Conservation (phyloP, 2,329 filamentous ascomycete species). For the Penicillium sp. region DNA sequence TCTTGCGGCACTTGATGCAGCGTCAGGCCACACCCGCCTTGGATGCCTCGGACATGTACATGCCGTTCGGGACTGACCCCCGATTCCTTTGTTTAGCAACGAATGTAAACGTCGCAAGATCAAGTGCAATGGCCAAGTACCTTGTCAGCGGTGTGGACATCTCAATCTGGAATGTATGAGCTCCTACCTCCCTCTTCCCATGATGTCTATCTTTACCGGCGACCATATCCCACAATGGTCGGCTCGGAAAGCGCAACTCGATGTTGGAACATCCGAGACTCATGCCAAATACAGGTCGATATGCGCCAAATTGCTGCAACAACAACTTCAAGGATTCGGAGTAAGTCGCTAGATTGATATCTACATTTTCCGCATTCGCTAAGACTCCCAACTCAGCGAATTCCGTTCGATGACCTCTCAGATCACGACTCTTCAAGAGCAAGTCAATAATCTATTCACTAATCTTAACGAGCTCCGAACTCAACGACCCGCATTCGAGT, state of each 20-base stretch:
- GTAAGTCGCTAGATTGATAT: constrained; percentile 38
- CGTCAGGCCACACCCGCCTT: constrained; percentile 9
- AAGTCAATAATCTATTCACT: constrained; percentile 77
- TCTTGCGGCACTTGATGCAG: background rate
- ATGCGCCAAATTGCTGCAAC: constrained; percentile 68
- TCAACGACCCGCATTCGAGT: constrained; percentile 42
- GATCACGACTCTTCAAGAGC: constrained; percentile 76
- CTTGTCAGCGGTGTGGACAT: constrained; percentile 68
- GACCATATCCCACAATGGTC: background rate
- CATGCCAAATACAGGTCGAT: constrained; percentile 51
- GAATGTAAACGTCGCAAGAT: constrained; percentile 70
- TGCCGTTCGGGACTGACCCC: constrained; percentile 11
- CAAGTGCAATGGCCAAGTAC: constrained; percentile 69
- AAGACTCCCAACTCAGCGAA: constrained; percentile 55
- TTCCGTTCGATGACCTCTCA: constrained; percentile 81
- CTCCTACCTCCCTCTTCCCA: background rate
- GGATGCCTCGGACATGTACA: constrained; percentile 1
- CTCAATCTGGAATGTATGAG: constrained; percentile 61
- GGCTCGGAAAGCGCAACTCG: background rate
- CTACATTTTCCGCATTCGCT: background rate
- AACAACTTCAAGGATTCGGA: constrained; percentile 91
- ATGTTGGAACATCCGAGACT: constrained; percentile 6
- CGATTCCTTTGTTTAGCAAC: constrained; percentile 50
- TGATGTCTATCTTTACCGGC: background rate
- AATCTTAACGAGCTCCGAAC: constrained; percentile 70